Percentiles rank a stretch among this genome's conserved stretches.
Evolutionary conservation across 768 basidiomycete genomes (phyloP).

Genomic region (Punctularia strigosozonata): DNA sequence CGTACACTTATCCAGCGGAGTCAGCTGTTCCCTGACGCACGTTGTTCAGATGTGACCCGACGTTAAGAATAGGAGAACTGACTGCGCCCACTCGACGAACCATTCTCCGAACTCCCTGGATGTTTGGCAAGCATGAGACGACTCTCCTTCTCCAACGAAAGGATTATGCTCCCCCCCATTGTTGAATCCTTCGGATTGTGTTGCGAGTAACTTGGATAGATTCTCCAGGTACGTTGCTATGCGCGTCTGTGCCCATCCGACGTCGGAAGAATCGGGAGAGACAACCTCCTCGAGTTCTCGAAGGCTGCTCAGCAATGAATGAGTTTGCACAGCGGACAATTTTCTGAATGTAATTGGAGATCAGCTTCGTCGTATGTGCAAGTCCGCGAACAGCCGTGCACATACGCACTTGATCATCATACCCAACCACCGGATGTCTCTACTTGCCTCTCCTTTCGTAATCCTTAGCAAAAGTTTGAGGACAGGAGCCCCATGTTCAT

Average conservation of each 20-base stretch:
- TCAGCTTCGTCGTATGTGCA: neutral
- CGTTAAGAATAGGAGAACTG: constrained; percentile 8
- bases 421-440: constrained; percentile 32
- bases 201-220: too few species aligned
- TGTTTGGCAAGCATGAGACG: too few species aligned
- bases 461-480: constrained; percentile 32
- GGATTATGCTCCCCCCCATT: too few species aligned
- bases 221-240: too few species aligned
- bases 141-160: too few species aligned
- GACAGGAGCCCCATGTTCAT: constrained; percentile 11
- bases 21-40: constrained; percentile 25
- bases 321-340: constrained; percentile 21
- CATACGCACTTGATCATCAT: constrained; percentile 37
- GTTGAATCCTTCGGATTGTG: too few species aligned
- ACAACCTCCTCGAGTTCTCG: too few species aligned
- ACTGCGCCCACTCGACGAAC: constrained; percentile 42
- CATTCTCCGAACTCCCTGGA: constrained; percentile 33
- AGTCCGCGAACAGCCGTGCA: neutral
- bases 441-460: constrained; percentile 30
- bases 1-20: constrained; percentile 34
- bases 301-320: constrained; percentile 31
- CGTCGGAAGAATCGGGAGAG: too few species aligned
- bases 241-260: too few species aligned
- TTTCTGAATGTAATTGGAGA: constrained; percentile 22
- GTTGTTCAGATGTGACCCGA: neutral